These are phyloP conservation scores for Candida oleophila DNA, from an alignment of 805 yeast species.

Conservation along the genomic window DNA sequence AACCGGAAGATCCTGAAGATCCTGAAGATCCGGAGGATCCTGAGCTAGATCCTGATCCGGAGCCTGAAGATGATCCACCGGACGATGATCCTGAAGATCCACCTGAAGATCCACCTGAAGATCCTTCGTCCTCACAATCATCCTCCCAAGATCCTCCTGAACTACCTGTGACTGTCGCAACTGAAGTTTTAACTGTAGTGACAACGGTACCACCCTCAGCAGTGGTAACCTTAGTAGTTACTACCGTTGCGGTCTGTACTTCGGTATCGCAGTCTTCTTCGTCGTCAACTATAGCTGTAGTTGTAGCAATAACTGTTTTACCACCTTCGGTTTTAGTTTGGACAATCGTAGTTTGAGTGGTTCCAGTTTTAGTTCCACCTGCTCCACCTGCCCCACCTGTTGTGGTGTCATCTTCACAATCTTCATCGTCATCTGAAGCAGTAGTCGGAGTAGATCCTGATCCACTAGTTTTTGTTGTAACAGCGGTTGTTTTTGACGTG, in stretches of 20 bases:
- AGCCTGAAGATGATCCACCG: background rate
- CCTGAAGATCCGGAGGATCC: conserved; percentile 3
- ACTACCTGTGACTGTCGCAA: background rate
- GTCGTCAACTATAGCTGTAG: conserved; percentile 4
- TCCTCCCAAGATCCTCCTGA: background rate
- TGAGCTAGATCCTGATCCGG: background rate
- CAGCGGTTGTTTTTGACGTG: conserved; percentile 4
- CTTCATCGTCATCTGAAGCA: conserved; percentile 8
- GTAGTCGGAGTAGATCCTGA: background rate
- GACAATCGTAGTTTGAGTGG: conserved; percentile 5
- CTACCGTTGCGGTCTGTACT: conserved; percentile 3
- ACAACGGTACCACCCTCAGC: conserved; percentile 9
- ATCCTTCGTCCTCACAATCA: background rate
- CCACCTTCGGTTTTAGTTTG: no score
- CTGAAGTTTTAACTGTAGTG: background rate
- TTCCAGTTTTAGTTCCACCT: conserved; percentile 4
- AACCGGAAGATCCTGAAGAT: conserved; percentile 5
- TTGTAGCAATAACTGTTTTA: background rate
- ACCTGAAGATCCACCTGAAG: no score
- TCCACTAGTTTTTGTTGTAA: conserved; percentile 1
- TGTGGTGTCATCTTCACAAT: conserved; percentile 4
- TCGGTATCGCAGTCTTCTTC: conserved; percentile 3
- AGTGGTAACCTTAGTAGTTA: conserved; percentile 4
- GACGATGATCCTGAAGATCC: no score
- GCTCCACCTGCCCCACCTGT: conserved; percentile 3